Conservation (phyloP, 2,329 filamentous ascomycete species). For the Trichoderma citrinoviride region DNA sequence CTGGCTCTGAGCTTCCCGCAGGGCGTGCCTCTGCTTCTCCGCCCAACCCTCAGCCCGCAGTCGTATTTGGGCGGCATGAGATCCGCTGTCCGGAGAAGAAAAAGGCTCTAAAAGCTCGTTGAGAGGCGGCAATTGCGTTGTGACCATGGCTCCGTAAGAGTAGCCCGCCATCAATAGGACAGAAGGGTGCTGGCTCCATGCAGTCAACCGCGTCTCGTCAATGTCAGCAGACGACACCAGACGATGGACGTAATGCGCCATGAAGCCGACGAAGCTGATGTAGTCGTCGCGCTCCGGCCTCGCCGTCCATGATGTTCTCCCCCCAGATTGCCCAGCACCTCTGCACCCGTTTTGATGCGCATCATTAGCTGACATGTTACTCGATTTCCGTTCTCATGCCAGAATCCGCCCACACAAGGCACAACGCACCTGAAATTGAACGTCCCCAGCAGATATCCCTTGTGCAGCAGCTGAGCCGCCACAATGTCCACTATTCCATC, state of each 20-base stretch:
- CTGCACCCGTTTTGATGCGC: slow-evolving; percentile 42
- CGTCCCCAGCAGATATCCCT: slow-evolving; percentile 74
- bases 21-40: slow-evolving; percentile 55
- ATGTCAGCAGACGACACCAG: slow-evolving; percentile 39
- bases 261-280: slow-evolving; percentile 74
- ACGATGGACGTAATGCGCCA: slow-evolving; percentile 68
- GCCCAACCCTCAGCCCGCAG: slow-evolving; percentile 68
- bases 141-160: slow-evolving; percentile 85
- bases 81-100: slow-evolving; percentile 48
- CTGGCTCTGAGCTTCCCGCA: slow-evolving; percentile 36
- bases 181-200: slow-evolving; percentile 25
- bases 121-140: slow-evolving; percentile 66
- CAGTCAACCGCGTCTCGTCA: background rate
- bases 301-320: slow-evolving; percentile 83
- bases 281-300: slow-evolving; percentile 81
- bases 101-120: slow-evolving; percentile 61
- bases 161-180: slow-evolving; percentile 71
- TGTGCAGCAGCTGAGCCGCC: slow-evolving; percentile 61
- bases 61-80: slow-evolving; percentile 65
- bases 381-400: too few relatives aligned
- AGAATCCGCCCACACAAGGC: background rate
- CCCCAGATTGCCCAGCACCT: slow-evolving; percentile 71
- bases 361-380: background rate
- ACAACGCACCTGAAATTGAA: slow-evolving; percentile 89
- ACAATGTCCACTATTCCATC: slow-evolving; percentile 73